Evolutionary conservation across 768 basidiomycete genomes (phyloP).

Genomic region (Rhizopogon vinicolor): DNA sequence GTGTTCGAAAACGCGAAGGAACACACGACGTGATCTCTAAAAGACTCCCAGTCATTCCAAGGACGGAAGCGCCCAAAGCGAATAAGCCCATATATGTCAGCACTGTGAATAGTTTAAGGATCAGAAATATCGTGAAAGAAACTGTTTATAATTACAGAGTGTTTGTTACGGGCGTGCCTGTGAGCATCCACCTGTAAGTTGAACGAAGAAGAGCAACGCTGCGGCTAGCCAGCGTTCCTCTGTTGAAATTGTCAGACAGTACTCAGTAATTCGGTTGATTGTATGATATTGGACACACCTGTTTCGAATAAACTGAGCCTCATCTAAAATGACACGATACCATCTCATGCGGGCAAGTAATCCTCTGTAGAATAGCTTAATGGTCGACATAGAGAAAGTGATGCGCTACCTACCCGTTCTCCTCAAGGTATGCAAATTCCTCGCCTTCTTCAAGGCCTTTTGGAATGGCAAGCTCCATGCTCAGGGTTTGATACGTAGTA

Average conservation of each 20-base stretch:
- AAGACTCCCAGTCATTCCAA: constrained; percentile 70
- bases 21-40: constrained; percentile 53
- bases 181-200: constrained; percentile 75
- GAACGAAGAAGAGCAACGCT: constrained; percentile 56
- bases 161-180: constrained; percentile 73
- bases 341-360: constrained; percentile 57
- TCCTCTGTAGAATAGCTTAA: constrained; percentile 35
- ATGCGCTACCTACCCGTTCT: constrained; percentile 41
- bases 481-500: constrained; percentile 76
- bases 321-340: constrained; percentile 72
- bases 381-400: neutral
- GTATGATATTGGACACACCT: constrained; percentile 29
- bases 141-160: constrained; percentile 40
- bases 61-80: constrained; percentile 67
- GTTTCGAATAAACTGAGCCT: constrained; percentile 75
- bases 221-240: constrained; percentile 53
- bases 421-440: constrained; percentile 42
- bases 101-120: constrained; percentile 27
- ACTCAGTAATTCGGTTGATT: neutral
- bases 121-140: neutral
- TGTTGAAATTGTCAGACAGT: constrained; percentile 13
- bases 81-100: constrained; percentile 67
- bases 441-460: constrained; percentile 41
- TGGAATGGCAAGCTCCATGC: constrained; percentile 51
- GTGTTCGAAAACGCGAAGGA: neutral